Percentiles rank a stretch among this genome's conserved stretches.
Evolutionary conservation across 2,329 filamentous ascomycete genomes (phyloP).

Genomic region (Colletotrichum karsti): DNA sequence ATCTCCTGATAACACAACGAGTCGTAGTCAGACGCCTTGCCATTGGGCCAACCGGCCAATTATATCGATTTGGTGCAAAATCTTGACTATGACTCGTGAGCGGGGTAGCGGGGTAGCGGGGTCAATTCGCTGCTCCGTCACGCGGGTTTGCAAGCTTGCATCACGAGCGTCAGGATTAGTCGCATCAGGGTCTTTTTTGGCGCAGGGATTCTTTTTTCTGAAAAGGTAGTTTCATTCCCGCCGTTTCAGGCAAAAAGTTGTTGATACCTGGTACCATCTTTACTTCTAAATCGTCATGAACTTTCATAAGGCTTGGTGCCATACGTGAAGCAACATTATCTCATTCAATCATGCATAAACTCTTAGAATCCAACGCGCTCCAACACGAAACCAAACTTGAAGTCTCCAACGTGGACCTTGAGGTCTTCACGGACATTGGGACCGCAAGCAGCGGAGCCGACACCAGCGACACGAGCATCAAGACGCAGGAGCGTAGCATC

Average conservation of each 20-base stretch:
- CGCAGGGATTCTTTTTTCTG: no score
- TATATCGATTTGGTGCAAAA: neutral
- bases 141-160: no score
- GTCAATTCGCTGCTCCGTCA: no score
- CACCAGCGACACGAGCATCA: constrained; percentile 56
- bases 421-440: constrained; percentile 55
- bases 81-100: no score
- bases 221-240: no score
- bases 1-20: constrained; percentile 16
- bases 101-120: no score
- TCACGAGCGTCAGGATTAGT: no score
- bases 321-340: neutral
- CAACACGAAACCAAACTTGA: constrained; percentile 51
- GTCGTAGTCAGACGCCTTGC: constrained; percentile 54
- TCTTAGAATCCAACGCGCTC: constrained; percentile 37
- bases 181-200: no score
- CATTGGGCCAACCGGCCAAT: constrained; percentile 43
- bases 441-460: constrained; percentile 59
- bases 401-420: constrained; percentile 49
- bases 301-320: neutral
- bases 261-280: neutral
- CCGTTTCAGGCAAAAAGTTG: neutral
- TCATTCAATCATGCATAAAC: neutral
- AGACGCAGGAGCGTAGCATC: constrained; percentile 52
- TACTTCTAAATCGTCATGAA: neutral